These are phyloP conservation scores for Cinnamomum chago DNA, from an alignment of 164 flowering plant species.

Conservation along the genomic window DNA sequence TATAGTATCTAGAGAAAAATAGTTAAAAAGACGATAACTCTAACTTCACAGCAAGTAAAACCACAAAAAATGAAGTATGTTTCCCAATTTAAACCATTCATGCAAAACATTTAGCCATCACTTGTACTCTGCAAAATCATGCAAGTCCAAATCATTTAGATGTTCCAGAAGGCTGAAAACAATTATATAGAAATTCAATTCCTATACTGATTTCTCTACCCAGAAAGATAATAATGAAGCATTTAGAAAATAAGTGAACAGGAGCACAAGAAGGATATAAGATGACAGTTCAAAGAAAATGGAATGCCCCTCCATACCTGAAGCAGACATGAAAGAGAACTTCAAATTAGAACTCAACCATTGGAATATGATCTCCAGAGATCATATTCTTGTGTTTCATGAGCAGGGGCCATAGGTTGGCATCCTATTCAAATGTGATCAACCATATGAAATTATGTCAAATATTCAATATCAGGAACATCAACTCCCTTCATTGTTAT, in stretches of 20 bases:
- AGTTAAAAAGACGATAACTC: not conserved
- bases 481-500: slow-evolving; percentile 32
- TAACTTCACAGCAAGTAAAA: not conserved
- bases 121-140: not conserved
- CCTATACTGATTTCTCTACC: not conserved
- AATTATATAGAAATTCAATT: not conserved
- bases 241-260: no score
- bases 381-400: not conserved
- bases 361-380: not conserved
- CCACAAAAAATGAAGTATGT: not conserved
- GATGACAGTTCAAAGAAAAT: not conserved
- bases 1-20: not conserved
- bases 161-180: not conserved
- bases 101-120: not conserved
- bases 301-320: slow-evolving; percentile 1
- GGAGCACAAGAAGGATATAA: not conserved
- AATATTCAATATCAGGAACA: slow-evolving; percentile 16
- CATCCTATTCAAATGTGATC: not conserved
- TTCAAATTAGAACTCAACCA: not conserved
- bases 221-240: no score
- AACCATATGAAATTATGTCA: slow-evolving; percentile 1
- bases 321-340: not conserved
- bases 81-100: not conserved
- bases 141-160: not conserved
- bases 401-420: not conserved